Conservation (phyloP, 2,329 filamentous ascomycete species). For the Neonectria neomacrospora region DNA sequence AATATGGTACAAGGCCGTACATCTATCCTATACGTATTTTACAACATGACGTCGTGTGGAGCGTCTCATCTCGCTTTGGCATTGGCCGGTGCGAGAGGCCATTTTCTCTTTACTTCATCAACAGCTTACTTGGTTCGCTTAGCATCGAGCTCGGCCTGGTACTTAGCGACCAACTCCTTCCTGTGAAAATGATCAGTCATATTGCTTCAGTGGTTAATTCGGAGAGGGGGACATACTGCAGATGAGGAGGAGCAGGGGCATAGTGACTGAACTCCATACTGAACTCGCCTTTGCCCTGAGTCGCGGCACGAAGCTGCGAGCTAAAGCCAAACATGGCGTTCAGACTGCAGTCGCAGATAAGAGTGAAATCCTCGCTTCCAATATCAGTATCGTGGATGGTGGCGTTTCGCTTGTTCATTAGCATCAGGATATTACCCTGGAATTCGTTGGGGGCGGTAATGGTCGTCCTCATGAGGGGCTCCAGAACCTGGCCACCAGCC, state of each 20-base stretch:
- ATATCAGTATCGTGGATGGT: slow-evolving; percentile 96
- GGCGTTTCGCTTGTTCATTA: slow-evolving; percentile 96
- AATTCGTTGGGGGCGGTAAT: slow-evolving; percentile 97
- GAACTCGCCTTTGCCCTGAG: slow-evolving; percentile 98
- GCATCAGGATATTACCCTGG: slow-evolving; percentile 92
- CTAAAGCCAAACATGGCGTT: slow-evolving; percentile 99
- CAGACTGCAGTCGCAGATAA: slow-evolving; percentile 90
- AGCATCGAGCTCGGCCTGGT: slow-evolving; percentile 67
- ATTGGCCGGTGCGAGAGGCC: slow-evolving; percentile 14
- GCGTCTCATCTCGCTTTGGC: slow-evolving; percentile 17
- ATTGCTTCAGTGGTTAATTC: not conserved
- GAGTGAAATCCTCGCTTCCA: slow-evolving; percentile 91
- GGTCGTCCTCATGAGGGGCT: slow-evolving; percentile 98
- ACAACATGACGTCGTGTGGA: slow-evolving; percentile 32
- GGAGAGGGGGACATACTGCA: slow-evolving; percentile 74
- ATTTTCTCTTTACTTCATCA: slow-evolving; percentile 8
- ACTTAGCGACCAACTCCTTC: slow-evolving; percentile 69
- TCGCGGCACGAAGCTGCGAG: slow-evolving; percentile 88
- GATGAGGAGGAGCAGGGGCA: slow-evolving; percentile 82
- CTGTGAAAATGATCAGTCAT: slow-evolving; percentile 48
- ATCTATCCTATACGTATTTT: slow-evolving; percentile 39
- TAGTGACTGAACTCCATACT: slow-evolving; percentile 99
- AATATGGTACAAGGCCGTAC: slow-evolving; percentile 45
- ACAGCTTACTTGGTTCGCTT: slow-evolving; percentile 63
- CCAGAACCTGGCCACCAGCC: slow-evolving; percentile 84